Evolutionary conservation across 441 rosid species (phyloP).

Genomic region (Melastoma candidum): DNA sequence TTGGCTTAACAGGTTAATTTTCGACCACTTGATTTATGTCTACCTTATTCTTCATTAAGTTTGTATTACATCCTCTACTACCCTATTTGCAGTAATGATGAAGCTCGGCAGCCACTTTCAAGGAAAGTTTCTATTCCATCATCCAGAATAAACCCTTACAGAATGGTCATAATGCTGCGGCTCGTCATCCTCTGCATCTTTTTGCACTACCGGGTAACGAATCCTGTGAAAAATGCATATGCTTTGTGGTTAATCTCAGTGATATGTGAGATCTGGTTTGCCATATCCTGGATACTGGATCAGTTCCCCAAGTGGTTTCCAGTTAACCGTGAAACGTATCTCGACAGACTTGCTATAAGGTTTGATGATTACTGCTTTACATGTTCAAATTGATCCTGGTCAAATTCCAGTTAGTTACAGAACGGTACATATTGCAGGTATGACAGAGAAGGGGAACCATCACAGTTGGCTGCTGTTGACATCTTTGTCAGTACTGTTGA

Average conservation of each 20-base stretch:
- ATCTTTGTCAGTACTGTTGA: conserved; percentile 98
- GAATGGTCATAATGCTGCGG: conserved; percentile 92
- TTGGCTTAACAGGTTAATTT: too few relatives aligned
- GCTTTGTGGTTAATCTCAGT: conserved; percentile 92
- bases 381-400: conserved; percentile 8
- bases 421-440: conserved; percentile 36
- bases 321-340: conserved; percentile 94
- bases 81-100: conserved; percentile 69
- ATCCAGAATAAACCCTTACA: conserved; percentile 89
- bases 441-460: conserved; percentile 93
- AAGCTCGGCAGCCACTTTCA: conserved; percentile 95
- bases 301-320: conserved; percentile 99
- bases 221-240: conserved; percentile 87
- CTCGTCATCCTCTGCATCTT: conserved; percentile 77
- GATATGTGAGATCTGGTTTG: conserved; percentile 99
- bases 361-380: conserved; percentile 11
- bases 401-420: neutral
- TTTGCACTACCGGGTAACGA: conserved; percentile 92
- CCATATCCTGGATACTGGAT: conserved; percentile 96
- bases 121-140: conserved; percentile 95
- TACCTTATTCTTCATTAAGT: neutral
- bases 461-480: conserved; percentile 96
- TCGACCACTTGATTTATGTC: neutral
- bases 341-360: conserved; percentile 96
- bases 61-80: conserved; percentile 1